Evolutionary conservation across 306 rosid genomes (phyloP).

Genomic region (Pterocarpus macrocarpus): DNA sequence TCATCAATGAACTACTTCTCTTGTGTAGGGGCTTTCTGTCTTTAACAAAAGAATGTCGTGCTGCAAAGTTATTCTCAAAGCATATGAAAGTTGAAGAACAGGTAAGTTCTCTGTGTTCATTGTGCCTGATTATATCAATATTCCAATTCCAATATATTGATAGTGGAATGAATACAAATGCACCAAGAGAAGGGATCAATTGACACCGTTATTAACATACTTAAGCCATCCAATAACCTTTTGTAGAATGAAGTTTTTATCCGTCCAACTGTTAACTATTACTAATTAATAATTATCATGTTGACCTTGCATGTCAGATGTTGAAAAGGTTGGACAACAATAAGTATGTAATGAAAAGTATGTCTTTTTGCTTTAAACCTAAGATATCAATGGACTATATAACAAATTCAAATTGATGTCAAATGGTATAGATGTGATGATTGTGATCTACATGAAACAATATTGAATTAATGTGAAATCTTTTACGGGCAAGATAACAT

Average conservation of each 20-base stretch:
- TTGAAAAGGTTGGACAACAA: too few species aligned
- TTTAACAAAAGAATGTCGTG: slow-evolving; percentile 72
- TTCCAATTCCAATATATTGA: not conserved
- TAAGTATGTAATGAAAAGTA: too few species aligned
- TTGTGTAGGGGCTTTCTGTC: slow-evolving; percentile 70
- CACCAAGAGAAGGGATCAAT: too few species aligned
- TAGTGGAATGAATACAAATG: too few species aligned
- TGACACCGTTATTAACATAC: too few species aligned
- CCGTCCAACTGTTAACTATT: too few species aligned
- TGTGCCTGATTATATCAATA: not conserved
- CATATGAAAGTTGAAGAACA: slow-evolving; percentile 90
- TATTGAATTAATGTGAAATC: not conserved
- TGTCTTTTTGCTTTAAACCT: too few species aligned
- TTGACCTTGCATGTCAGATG: too few species aligned
- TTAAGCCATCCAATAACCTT: too few species aligned
- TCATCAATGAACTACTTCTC: slow-evolving; percentile 25
- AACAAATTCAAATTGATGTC: not conserved
- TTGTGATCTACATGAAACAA: not conserved
- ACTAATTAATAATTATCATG: too few species aligned
- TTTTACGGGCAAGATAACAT: not conserved
- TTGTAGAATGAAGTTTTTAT: too few species aligned
- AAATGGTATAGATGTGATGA: not conserved
- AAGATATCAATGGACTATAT: too few species aligned
- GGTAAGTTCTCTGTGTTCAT: slow-evolving; percentile 46
- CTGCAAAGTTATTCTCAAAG: slow-evolving; percentile 86